A percentile compares a stretch with the other conserved stretches of the same genome.
Conservation (phyloP, 176 grass and related monocot species). For the Saccharum officinarum region DNA sequence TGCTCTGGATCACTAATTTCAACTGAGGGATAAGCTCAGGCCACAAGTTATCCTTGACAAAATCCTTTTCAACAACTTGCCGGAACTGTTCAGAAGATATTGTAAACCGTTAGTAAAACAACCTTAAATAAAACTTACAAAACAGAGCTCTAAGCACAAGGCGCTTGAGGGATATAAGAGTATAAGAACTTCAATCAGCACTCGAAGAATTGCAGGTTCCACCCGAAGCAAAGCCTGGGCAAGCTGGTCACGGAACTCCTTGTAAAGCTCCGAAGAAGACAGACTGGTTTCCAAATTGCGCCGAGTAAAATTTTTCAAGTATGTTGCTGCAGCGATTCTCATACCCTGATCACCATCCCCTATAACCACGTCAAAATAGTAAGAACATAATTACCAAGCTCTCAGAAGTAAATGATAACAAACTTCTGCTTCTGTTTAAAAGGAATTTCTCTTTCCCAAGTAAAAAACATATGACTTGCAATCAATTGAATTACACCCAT, state of each 20-base stretch:
- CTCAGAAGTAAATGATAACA: background rate
- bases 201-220: constrained; percentile 66
- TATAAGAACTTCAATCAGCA: constrained; percentile 56
- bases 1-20: constrained; percentile 67
- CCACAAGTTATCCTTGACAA: constrained; percentile 82
- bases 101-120: background rate
- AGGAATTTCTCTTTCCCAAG: background rate
- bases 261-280: constrained; percentile 39
- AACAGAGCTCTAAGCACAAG: background rate
- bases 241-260: constrained; percentile 61
- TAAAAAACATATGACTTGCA: background rate
- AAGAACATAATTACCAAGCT: background rate
- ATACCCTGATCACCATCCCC: constrained; percentile 64
- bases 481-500: background rate
- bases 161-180: background rate
- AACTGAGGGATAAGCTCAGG: constrained; percentile 79
- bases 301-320: constrained; percentile 71
- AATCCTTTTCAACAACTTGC: constrained; percentile 61
- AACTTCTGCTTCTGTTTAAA: background rate
- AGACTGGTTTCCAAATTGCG: constrained; percentile 31
- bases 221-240: constrained; percentile 55
- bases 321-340: constrained; percentile 70
- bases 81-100: constrained; percentile 54
- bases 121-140: background rate
- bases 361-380: constrained; percentile 11